Conservation (phyloP, 2,329 filamentous ascomycete species). For the Penicillium psychrosexuale region DNA sequence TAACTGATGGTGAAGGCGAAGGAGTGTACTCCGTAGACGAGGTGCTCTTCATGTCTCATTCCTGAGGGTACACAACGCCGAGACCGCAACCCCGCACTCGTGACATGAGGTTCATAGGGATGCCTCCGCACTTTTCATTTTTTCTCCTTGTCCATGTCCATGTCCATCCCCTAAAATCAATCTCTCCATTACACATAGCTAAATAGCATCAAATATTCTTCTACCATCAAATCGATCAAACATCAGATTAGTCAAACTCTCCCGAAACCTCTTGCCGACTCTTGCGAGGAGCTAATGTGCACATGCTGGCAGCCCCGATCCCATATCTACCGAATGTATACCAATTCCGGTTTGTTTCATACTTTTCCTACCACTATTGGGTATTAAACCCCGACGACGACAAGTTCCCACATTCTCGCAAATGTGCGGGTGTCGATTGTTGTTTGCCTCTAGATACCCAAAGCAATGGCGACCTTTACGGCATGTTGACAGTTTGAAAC, state of each 20-base stretch:
- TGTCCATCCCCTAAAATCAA: background rate
- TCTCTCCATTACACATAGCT: background rate
- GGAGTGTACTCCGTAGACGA: no score
- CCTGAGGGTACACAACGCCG: background rate
- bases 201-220: background rate
- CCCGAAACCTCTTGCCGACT: background rate
- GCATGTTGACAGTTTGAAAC: conserved; percentile 16
- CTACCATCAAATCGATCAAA: background rate
- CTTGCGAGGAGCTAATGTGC: background rate
- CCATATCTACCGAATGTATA: background rate
- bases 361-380: background rate
- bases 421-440: conserved; percentile 23
- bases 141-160: background rate
- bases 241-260: background rate
- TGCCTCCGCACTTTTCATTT: background rate
- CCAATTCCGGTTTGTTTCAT: background rate
- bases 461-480: conserved; percentile 14
- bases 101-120: background rate
- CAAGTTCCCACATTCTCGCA: conserved; percentile 18
- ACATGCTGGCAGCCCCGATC: background rate
- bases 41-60: background rate
- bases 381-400: conserved; percentile 23
- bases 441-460: conserved; percentile 22
- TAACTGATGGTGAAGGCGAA: background rate
- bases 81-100: background rate